Evolutionary conservation across 306 rosid genomes (phyloP).

Genomic region (Astragalus membranaceus): DNA sequence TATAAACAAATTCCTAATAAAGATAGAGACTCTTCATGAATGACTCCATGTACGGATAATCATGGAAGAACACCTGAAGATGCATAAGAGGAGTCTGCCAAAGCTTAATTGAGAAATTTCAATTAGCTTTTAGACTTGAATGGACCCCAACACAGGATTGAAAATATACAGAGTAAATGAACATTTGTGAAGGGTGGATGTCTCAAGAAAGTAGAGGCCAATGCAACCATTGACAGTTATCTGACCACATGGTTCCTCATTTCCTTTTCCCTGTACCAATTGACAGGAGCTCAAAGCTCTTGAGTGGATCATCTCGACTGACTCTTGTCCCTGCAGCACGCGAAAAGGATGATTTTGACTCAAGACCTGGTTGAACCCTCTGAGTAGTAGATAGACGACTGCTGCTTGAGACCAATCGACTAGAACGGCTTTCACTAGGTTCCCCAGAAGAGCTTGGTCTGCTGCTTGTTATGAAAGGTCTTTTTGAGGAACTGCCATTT

Average conservation of each 20-base stretch:
- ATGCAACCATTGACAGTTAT: slow-evolving; percentile 23
- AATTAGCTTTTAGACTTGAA: slow-evolving; percentile 39
- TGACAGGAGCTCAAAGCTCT: slow-evolving; percentile 87
- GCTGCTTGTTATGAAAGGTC: slow-evolving; percentile 67
- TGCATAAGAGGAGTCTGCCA: slow-evolving; percentile 19
- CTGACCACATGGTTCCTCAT: slow-evolving; percentile 35
- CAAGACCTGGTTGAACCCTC: slow-evolving; percentile 74
- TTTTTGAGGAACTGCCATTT: slow-evolving; percentile 66
- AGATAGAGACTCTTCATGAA: slow-evolving; percentile 36
- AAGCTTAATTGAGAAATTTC: slow-evolving; percentile 33
- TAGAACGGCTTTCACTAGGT: slow-evolving; percentile 60
- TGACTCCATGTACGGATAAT: slow-evolving; percentile 26
- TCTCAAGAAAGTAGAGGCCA: slow-evolving; percentile 17
- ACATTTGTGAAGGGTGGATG: slow-evolving; percentile 14
- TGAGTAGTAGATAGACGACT: slow-evolving; percentile 83
- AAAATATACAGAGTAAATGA: slow-evolving; percentile 45
- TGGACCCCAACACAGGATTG: slow-evolving; percentile 48
- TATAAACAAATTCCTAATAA: slow-evolving; percentile 39
- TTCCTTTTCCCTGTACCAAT: slow-evolving; percentile 85
- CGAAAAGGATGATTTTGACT: slow-evolving; percentile 62
- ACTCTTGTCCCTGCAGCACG: slow-evolving; percentile 60
- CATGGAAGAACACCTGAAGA: slow-evolving; percentile 33
- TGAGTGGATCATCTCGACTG: slow-evolving; percentile 73
- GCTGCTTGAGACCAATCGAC: slow-evolving; percentile 73
- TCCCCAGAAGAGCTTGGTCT: slow-evolving; percentile 84